phyloP scores from a whole-genome alignment of 2,329 filamentous ascomycete genomes.

The Aspergillus melleus region DNA sequence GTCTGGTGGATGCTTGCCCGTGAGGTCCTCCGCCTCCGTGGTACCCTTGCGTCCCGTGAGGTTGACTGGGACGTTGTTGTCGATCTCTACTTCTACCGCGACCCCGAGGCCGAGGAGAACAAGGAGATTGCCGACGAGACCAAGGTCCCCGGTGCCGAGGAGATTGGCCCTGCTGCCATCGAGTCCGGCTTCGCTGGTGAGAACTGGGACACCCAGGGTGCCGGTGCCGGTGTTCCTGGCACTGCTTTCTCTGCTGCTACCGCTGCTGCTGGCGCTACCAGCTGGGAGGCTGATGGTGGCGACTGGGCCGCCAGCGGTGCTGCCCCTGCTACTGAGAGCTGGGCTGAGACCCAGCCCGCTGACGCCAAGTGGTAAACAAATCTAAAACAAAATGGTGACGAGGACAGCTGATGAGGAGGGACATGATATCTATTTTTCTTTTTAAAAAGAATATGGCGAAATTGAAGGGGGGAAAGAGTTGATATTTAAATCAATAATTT shows the following conservation, averaged over 20 bases:
- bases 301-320: constrained; percentile 54
- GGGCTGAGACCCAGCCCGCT: constrained; percentile 41
- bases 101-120: constrained; percentile 99
- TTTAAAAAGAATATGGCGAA: constrained; percentile 23
- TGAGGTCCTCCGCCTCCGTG: constrained; percentile 98
- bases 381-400: constrained; percentile 24
- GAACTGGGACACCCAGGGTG: constrained; percentile 80
- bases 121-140: constrained; percentile 82
- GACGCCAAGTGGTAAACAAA: constrained; percentile 42
- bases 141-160: constrained; percentile 81
- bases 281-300: constrained; percentile 60
- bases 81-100: constrained; percentile 99
- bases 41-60: constrained; percentile 94
- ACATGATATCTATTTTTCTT: constrained; percentile 25
- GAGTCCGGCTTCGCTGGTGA: constrained; percentile 73
- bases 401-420: constrained; percentile 33
- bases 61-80: constrained; percentile 99
- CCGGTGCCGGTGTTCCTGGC: constrained; percentile 62
- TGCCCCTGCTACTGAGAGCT: constrained; percentile 38
- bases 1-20: constrained; percentile 99
- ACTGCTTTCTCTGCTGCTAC: constrained; percentile 68
- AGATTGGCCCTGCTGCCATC: constrained; percentile 75
- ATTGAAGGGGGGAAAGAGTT: constrained; percentile 19
- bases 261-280: constrained; percentile 64
- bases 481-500: constrained; percentile 4